Conservation (phyloP, 2,329 filamentous ascomycete genomes). For the Pseudogymnoascus sp. region DNA sequence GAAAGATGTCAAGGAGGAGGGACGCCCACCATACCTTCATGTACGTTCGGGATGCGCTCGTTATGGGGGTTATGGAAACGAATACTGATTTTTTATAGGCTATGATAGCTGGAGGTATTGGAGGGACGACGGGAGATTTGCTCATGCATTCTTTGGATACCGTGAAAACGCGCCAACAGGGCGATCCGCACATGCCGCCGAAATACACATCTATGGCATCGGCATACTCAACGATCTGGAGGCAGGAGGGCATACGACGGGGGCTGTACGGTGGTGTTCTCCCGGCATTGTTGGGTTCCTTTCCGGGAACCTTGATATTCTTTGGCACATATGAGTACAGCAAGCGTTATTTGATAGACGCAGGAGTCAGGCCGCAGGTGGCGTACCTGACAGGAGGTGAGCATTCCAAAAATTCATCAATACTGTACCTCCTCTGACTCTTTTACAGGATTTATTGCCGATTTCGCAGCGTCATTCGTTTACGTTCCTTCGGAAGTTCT, state of each 20-base stretch:
- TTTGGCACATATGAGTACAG: slow-evolving; percentile 96
- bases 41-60: slow-evolving; percentile 38
- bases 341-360: slow-evolving; percentile 82
- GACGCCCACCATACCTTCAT: slow-evolving; percentile 57
- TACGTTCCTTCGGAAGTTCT: slow-evolving; percentile 97
- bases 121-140: slow-evolving; percentile 90
- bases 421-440: slow-evolving; percentile 7
- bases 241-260: slow-evolving; percentile 79
- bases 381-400: slow-evolving; percentile 80
- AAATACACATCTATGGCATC: slow-evolving; percentile 87
- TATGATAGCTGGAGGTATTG: slow-evolving; percentile 91
- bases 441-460: slow-evolving; percentile 73
- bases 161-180: slow-evolving; percentile 96
- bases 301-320: slow-evolving; percentile 89
- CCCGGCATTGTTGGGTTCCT: slow-evolving; percentile 84
- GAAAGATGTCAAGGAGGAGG: slow-evolving; percentile 39
- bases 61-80: slow-evolving; percentile 11
- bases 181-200: slow-evolving; percentile 85
- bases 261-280: slow-evolving; percentile 92
- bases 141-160: slow-evolving; percentile 99
- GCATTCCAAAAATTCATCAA: slow-evolving; percentile 20
- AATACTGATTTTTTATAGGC: slow-evolving; percentile 46
- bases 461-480: slow-evolving; percentile 82
- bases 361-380: slow-evolving; percentile 72
- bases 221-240: slow-evolving; percentile 87